Evolutionary conservation across 805 yeast species (phyloP), one percentile per base, ranked within the genome.

Genomic region (Metschnikowia continentalis): DNA sequence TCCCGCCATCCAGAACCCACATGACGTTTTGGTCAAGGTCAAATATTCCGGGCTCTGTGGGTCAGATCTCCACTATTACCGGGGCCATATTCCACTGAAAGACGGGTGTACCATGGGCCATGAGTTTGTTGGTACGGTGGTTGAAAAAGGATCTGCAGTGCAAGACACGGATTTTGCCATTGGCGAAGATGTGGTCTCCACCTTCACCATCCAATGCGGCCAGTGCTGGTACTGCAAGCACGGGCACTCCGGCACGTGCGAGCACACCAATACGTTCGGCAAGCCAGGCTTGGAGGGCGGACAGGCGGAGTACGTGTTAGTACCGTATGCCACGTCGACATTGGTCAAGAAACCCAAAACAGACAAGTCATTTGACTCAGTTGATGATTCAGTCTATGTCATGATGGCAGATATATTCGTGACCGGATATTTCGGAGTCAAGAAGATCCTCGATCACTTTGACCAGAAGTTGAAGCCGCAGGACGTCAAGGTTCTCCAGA

Each of bases 321-420:
- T 82, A n/a, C 86, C 87, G 7, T 71, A 66, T 52, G 86, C 86
- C 3, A 78, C 74, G 42, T 67, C 75, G 11, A 77, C 82, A 1
- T 63, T 82, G 57, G 69, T 72, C 47, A 74, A 67, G 37, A 71
- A 74, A 47, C 83, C 83, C 4, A 32, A 37, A 1, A 30, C 53
- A 8, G 53, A 54, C 4, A 32, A 37, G 1, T 32, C 53, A 7
- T 53, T 53, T 0, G 58, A 59, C 42, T 59, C 59, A 2, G 62
- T 65, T 22, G 75, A 76, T 51, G 80, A 77, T 51, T 62, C 74
- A 3, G 72, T 77, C 8, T 75, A 80, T 32, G 75, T 81, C 5
- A 61, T 82, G 54, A 78, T 82, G 84, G 81, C 84, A 13, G 86
- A 82, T 61, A 82, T 82, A 47, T 82, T 82, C 66, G 79, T 83